Evolutionary conservation across 192 early-diverging fungal species (phyloP).

Genomic region (Lobulomyces angularis): DNA sequence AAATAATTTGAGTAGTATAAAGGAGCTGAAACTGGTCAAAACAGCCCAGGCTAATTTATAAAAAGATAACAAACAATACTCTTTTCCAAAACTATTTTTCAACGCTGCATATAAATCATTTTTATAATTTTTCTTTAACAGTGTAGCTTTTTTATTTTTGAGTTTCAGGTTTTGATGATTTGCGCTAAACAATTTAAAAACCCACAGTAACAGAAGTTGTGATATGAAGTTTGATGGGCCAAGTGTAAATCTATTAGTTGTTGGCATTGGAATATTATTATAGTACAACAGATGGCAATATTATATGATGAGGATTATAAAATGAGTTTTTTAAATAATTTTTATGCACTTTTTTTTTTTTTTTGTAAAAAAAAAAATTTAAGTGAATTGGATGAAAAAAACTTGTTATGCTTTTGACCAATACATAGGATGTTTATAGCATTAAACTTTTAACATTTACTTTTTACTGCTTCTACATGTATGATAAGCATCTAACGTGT

Average conservation of each 20-base stretch:
- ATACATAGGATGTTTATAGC: no score
- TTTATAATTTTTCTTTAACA: conserved; percentile 20
- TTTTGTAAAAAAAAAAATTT: no score
- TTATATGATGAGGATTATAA: no score
- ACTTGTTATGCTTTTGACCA: no score
- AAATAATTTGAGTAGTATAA: conserved; percentile 34
- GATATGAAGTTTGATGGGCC: conserved; percentile 34
- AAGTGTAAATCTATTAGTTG: conserved; percentile 20
- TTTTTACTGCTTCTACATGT: no score
- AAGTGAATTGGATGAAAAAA: no score
- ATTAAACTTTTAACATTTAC: no score
- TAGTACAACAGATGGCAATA: no score
- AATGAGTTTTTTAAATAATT: no score
- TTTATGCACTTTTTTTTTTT: no score
- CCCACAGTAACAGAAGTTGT: conserved; percentile 49
- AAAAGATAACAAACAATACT: conserved; percentile 39
- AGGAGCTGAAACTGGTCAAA: conserved; percentile 49
- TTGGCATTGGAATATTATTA: no score
- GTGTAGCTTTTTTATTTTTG: conserved; percentile 19
- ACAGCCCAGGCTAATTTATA: conserved; percentile 51
- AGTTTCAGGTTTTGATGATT: conserved; percentile 5
- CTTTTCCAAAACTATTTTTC: conserved; percentile 37
- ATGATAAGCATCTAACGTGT: no score
- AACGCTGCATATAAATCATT: conserved; percentile 35
- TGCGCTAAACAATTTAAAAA: conserved; percentile 36